Base-by-base conservation (phyloP, 257 asterid species). In the Misopates orontium region DNA sequence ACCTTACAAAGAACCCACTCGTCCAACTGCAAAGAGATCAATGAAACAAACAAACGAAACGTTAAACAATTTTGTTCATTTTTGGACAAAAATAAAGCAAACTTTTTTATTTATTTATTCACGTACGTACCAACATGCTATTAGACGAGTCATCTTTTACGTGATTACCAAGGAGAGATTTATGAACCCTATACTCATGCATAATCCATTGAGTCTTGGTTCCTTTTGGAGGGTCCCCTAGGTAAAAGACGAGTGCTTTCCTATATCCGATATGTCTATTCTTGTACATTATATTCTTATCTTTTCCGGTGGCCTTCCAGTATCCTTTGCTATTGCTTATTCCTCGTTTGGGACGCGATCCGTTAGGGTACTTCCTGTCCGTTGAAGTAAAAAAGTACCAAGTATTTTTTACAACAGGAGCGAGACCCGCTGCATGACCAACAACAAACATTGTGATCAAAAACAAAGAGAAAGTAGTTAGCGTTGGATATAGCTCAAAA, bases 301-400 rank as follows among this genome's bases (percentile, higher is more conserved):
- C 64, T 5, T 21, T 18, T 15, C 69, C 74, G 5, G 74, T 70
- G 10, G 74, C 74, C 45, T 61, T 70, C 74, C 74, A 70, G 39
- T 40, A 61, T 0, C 74, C 36, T 28, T 28, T 28, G 36, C 7
- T 7, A 28, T 3, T 28, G 13, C 56, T 68, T 8, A 69, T 61
- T 5, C 49, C 5, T 2, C 74, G 28, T 0, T 9, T 40, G 2
- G 74, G 69, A 16, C 74, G 45, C 0, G 0, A 0, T 10, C 74
- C 74, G 5, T 19, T 20, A 14, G 23, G 65, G 12, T 61, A 60
- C 69, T 70, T 70, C 23, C 23, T 41, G 8, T 40, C 45, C n/a
- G 63, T 39, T 0, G 63, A 39, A 21, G 63, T 39, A 13, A 22
- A 70, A 8, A 61, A 70, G 42, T 60, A 70, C 36, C 36, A 28